Evolutionary conservation across 139 green algal species (phyloP), one percentile per base, ranked within the genome.

Genomic region (Chlamydomonas schloesseri): DNA sequence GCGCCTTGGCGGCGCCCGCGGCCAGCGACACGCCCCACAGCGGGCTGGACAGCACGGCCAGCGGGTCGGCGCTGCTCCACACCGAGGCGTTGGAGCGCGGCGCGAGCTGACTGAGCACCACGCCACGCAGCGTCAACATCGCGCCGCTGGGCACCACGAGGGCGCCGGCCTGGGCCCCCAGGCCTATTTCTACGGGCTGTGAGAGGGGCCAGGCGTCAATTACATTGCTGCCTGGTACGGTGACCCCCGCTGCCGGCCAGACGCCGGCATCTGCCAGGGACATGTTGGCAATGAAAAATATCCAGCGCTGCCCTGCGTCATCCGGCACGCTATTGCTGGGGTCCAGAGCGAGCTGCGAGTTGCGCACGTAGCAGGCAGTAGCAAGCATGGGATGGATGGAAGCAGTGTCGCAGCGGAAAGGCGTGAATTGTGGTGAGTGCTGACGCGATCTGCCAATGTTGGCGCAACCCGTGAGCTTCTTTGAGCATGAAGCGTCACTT

Each of bases 1-100:
- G 20, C 10, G 65, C 10, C 9, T 9, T 60, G 33, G 11, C 21
- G 50, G 9, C 29, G 33, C 23, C 18, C 17, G 34, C 33, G 18
- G 34, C 24, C 33, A 58, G 68, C 26, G 50, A 37, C 50, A 87
- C 26, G 42, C 69, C 81, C 81, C 81, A 87, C 24, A 87, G 81
- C 69, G 69, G 81, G 55, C 53, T 71, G 8, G n/a, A 55, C 28
- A 87, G 81, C 28, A 62, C 53, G 0, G 37, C 81, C 26, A 79
- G 68, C 4, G 81, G 81, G n/a, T 53, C 53, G 3, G 9, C 3
- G 10, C 53, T 6, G 55, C 47, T 29, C 69, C 79, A 87, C 15
- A 14, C 26, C 0, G 23, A 13, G 42, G 24, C 26, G 11, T 26
- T 36, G 53, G 9, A 17, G 5, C 42, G 69, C 0, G 53, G 23